Base-by-base conservation (phyloP, 208 protist species). In the Leishmania major region DNA sequence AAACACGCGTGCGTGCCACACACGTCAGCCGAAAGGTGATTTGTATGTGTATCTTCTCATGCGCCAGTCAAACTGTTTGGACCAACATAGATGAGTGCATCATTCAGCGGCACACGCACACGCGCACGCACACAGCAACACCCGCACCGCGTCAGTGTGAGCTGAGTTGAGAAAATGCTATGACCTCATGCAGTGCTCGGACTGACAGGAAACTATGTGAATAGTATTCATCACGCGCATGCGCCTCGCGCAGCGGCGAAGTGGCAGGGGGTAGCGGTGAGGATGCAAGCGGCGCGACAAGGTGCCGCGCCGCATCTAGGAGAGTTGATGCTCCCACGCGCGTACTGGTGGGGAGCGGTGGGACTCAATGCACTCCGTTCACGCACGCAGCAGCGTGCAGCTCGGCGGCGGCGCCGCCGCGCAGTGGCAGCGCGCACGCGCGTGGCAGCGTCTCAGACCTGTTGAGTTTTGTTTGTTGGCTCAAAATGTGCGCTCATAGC, bases 381-480 rank as follows among this genome's bases (percentile, higher is more conserved):
- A 59, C 49, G n/a, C 45, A 40, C n/a, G 4, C 13, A 57, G 11
- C 75, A 35, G 67, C 28, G 67, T 49, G 66, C 66, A 75, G 64
- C 47, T 3, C 67, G n/a, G 37, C 37, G 37, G 37, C 37, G 37
- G 37, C 37, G 37, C 37, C 37, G 37, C 37, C 37, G 37, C 37
- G 37, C 37, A 40, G 37, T 28, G 66, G 78, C 49, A 51, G 78
- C 47, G 51, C 37, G 37, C 37, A 40, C 37, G 37, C 37, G 37
- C 37, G 37, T 40, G 37, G 37, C 37, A 40, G 37, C 37, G 37
- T 45, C 60, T 83, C 80, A 83, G 80, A 83, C 80, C 80, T 79
- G 72, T 78, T 83, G 80, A 83, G 80, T 83, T 83, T 83, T 79
- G 6, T 57, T 19, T 83, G 79, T 83, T 83, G 80, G 80, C 80